Percentiles rank a stretch among this genome's conserved stretches.
These are phyloP conservation scores for Kurtzmaniella fragi DNA, from an alignment of 805 yeast species.

Conservation along the genomic window DNA sequence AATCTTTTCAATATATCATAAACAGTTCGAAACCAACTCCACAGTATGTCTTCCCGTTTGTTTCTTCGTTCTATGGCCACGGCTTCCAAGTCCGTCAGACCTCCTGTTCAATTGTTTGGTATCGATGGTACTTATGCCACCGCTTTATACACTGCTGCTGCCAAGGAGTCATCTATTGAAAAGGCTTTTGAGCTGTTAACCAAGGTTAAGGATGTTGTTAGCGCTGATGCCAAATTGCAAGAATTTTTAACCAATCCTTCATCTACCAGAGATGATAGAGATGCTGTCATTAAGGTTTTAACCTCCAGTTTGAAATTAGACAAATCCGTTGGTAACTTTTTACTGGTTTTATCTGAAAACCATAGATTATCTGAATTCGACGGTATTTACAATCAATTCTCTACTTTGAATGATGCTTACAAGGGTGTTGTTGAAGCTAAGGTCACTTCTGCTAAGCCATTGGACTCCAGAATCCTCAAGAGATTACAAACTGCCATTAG, in stretches of 20 bases:
- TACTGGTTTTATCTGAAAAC: constrained; percentile 86
- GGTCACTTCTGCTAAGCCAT: constrained; percentile 80
- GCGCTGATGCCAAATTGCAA: constrained; percentile 58
- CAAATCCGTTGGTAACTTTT: constrained; percentile 70
- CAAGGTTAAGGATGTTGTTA: constrained; percentile 49
- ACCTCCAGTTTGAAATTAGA: constrained; percentile 49
- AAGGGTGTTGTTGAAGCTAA: constrained; percentile 90
- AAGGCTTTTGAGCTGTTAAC: constrained; percentile 62
- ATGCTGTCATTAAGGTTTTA: constrained; percentile 60
- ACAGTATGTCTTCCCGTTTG: constrained; percentile 56
- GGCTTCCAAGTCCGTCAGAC: constrained; percentile 60
- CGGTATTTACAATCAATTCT: constrained; percentile 64
- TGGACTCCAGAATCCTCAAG: constrained; percentile 74
- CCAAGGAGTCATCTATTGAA: constrained; percentile 72
- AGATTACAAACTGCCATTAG: constrained; percentile 76
- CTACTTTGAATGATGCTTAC: constrained; percentile 78
- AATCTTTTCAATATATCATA: too few relatives aligned
- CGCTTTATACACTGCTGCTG: constrained; percentile 89
- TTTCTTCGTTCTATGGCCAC: constrained; percentile 71
- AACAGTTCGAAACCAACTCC: not conserved
- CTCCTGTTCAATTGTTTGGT: constrained; percentile 93
- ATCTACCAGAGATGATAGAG: constrained; percentile 69
- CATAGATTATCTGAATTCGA: constrained; percentile 77
- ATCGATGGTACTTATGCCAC: constrained; percentile 96
- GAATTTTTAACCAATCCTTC: constrained; percentile 77